phyloP scores from a whole-genome alignment of 2,329 filamentous ascomycete species.

The Fusarium denticulatum region DNA sequence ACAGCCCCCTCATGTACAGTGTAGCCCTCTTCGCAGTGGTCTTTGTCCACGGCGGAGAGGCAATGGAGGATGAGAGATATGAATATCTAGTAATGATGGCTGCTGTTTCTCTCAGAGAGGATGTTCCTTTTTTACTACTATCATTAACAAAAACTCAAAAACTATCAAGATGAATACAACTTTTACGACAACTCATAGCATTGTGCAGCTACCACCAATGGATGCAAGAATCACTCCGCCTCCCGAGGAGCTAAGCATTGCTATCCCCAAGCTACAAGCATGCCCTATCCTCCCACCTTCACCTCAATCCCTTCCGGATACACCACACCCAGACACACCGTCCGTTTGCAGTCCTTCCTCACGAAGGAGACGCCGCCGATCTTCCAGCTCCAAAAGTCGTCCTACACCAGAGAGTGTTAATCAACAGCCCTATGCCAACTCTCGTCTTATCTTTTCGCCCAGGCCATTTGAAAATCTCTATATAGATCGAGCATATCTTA shows the following conservation, averaged over 20 bases:
- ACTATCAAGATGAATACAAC: conserved; percentile 26
- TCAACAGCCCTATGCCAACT: conserved; percentile 3
- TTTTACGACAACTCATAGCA: conserved; percentile 16
- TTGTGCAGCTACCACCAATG: conserved; percentile 22
- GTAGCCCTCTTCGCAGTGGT: conserved; percentile 13
- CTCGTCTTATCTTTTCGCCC: conserved; percentile 46
- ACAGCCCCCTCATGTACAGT: conserved; percentile 7
- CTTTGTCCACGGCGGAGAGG: conserved; percentile 9
- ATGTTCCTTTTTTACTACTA: conserved; percentile 1
- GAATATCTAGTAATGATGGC: conserved; percentile 28
- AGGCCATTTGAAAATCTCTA: conserved; percentile 56
- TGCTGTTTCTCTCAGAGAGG: neutral
- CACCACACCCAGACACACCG: conserved; percentile 1
- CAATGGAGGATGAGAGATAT: neutral
- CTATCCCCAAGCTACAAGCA: conserved; percentile 9
- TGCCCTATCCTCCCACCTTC: conserved; percentile 15
- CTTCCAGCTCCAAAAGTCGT: conserved; percentile 11
- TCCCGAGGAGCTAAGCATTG: conserved; percentile 23
- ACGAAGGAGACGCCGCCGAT: conserved; percentile 18
- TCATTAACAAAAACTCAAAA: conserved; percentile 2
- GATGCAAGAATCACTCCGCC: conserved; percentile 34
- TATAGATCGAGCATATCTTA: conserved; percentile 59
- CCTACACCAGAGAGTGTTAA: conserved; percentile 3
- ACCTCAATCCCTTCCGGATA: conserved; percentile 9
- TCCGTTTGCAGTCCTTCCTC: neutral